Conservation (phyloP, 768 basidiomycete species). For the Mycena metata region DNA sequence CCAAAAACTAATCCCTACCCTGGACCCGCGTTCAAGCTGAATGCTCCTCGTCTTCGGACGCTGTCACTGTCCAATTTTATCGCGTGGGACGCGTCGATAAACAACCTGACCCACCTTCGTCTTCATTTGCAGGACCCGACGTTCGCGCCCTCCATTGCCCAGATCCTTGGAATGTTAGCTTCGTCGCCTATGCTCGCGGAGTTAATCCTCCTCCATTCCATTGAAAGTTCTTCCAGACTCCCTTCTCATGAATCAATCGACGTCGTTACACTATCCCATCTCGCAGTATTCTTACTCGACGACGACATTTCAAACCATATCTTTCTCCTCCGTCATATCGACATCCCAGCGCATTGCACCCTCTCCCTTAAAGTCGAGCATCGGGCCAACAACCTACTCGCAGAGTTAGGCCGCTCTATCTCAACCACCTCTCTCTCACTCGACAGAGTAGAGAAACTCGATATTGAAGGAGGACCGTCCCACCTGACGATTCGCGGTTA, state of each 20-base stretch:
- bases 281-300: conserved; percentile 11
- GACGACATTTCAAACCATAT: conserved; percentile 17
- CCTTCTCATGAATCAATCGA: conserved; percentile 10
- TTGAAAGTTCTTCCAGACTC: conserved; percentile 23
- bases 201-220: conserved; percentile 12
- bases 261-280: conserved; percentile 4
- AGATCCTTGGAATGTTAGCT: conserved; percentile 24
- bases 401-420: conserved; percentile 13
- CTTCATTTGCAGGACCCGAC: conserved; percentile 12
- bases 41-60: conserved; percentile 13
- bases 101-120: conserved; percentile 24
- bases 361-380: conserved; percentile 19
- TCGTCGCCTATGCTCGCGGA: conserved; percentile 27
- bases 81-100: conserved; percentile 12
- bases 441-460: not conserved
- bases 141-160: conserved; percentile 18
- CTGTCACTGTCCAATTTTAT: conserved; percentile 29
- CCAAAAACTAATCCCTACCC: conserved; percentile 4
- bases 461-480: conserved; percentile 11
- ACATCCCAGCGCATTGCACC: conserved; percentile 3
- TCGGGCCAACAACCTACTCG: not conserved
- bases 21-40: conserved; percentile 11
- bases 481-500: conserved; percentile 6
- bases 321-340: conserved; percentile 29
- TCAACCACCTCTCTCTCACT: not conserved